Percentiles rank a stretch among this genome's conserved stretches.
These are phyloP conservation scores for Phytophthora sp. DNA, from an alignment of 352 stramenopile species.

Conservation along the genomic window DNA sequence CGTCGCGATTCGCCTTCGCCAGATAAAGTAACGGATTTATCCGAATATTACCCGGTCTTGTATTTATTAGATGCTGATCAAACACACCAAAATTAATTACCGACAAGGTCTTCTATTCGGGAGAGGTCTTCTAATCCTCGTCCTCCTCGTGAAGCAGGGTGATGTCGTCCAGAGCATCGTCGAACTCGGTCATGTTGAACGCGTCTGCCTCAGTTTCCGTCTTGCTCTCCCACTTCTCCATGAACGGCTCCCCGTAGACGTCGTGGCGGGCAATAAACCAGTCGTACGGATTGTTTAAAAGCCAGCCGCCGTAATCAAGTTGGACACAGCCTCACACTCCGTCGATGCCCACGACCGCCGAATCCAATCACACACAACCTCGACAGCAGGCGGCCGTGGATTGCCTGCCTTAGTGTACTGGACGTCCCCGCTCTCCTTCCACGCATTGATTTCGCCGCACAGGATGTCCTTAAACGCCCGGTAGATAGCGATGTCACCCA, in stretches of 20 bases:
- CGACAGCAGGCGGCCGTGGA: constrained; percentile 9
- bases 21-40: too few species aligned
- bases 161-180: too few species aligned
- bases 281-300: constrained; percentile 13
- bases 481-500: constrained; percentile 14
- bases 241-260: constrained; percentile 4
- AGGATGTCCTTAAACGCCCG: constrained; percentile 17
- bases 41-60: too few species aligned
- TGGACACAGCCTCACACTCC: constrained; percentile 3
- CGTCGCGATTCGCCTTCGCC: too few species aligned
- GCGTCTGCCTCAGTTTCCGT: too few species aligned
- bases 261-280: constrained; percentile 16
- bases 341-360: constrained; percentile 1
- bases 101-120: too few species aligned
- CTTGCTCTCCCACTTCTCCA: constrained; percentile 4
- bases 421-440: constrained; percentile 15
- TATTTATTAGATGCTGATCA: too few species aligned
- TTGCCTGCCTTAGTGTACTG: constrained; percentile 10
- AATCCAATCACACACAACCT: constrained; percentile 7
- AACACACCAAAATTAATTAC: too few species aligned
- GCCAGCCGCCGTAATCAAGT: constrained; percentile 5
- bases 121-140: too few species aligned
- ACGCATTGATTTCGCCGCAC: constrained; percentile 13
- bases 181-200: too few species aligned
- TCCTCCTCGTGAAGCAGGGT: too few species aligned